Evolutionary conservation across 495 filamentous ascomycete species (phyloP), one percentile per base, ranked within the genome.

Genomic region (Aspergillus ostianus): DNA sequence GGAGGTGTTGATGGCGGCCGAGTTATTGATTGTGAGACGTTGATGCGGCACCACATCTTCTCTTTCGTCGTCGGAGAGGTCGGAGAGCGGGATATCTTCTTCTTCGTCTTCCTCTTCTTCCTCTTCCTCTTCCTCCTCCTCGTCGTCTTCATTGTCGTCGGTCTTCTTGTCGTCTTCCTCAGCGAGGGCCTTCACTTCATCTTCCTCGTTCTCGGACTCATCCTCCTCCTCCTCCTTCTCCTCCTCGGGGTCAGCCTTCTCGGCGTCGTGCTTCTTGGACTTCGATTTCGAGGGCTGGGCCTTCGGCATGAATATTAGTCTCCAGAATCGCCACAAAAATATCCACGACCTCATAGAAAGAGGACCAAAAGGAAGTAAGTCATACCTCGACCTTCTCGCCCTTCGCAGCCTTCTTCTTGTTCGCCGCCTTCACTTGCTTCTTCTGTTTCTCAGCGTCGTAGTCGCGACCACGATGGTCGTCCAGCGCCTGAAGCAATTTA

Each of bases 21-120:
- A 91, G 79, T 98, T 98, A 82, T 98, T 97, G 78, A 97, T 97
- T 48, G 92, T 97, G 62, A 97, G 87, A 63, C 93, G 91, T 68
- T 94, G 91, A 72, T 95, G 87, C 18, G 92, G 89, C 53, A 94
- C 81, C 8, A 96, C 77, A 65, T 97, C 93, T 67, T 89, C 91
- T 64, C 86, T 87, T 60, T 94, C 91, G 66, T 90, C 89, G 23
- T 87, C 88, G 36, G 87, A 85, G 20, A 96, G 82, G 68, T 96
- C 91, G 36, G 92, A 93, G 47, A 96, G 82, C 7, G 93, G 89
- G 50, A 95, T 92, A 51, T 91, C 90, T 67, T 80, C 80, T 53
- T 80, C 74, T 30, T 73, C 74, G 32, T 80, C 72, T 5, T 77
- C 74, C 13, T 79, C 53, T 59, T 74, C 84, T 0, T 82, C 76